These are phyloP conservation scores for Pilatotrama ljubarskyi DNA, from an alignment of 768 basidiomycete genomes.

Conservation along the genomic window DNA sequence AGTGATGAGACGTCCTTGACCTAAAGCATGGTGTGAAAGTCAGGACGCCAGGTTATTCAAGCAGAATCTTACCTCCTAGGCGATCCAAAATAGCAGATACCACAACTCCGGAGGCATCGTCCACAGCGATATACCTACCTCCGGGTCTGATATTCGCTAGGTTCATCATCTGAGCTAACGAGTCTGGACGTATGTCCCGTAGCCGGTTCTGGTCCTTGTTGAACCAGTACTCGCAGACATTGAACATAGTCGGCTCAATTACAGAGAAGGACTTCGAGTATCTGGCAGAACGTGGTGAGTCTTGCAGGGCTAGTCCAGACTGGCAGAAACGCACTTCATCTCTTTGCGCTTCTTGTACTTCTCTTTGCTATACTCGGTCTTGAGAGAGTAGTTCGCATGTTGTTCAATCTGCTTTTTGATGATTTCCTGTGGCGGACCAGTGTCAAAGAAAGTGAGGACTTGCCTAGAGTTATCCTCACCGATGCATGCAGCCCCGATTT, in stretches of 20 bases:
- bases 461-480: conserved; percentile 33
- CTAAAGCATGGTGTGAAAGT: conserved; percentile 38
- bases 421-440: conserved; percentile 65
- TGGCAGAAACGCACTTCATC: conserved; percentile 69
- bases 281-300: conserved; percentile 40
- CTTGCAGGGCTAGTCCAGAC: background rate
- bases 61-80: conserved; percentile 64
- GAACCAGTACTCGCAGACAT: conserved; percentile 90
- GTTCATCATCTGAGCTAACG: conserved; percentile 85
- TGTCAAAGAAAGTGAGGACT: background rate
- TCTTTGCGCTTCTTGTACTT: conserved; percentile 97
- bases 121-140: conserved; percentile 85
- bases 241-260: conserved; percentile 83
- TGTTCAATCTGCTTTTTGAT: conserved; percentile 92
- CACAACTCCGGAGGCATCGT: conserved; percentile 88
- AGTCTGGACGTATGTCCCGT: conserved; percentile 83
- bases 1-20: conserved; percentile 76
- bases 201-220: conserved; percentile 79
- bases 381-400: conserved; percentile 88
- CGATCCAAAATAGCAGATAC: conserved; percentile 84
- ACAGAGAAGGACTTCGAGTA: conserved; percentile 87
- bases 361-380: conserved; percentile 98
- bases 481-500: conserved; percentile 78
- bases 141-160: conserved; percentile 83
- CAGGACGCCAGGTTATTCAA: background rate